Evolutionary conservation across 1,284 basidiomycete genomes (phyloP).

Genomic region (Cryptococcus hybrid): DNA sequence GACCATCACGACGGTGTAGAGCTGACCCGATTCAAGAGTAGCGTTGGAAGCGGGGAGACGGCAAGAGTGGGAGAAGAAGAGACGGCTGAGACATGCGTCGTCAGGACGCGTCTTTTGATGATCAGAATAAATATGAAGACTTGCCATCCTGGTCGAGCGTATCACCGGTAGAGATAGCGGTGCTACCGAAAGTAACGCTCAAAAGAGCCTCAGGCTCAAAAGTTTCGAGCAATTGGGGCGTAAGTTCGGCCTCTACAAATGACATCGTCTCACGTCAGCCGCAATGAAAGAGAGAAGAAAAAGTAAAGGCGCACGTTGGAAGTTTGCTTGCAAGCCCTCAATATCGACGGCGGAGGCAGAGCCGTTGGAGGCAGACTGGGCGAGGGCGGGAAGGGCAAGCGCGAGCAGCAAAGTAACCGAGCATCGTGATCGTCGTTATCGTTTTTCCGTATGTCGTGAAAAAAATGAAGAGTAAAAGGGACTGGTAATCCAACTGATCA

Average conservation of each 20-base stretch:
- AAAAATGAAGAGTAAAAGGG: not conserved
- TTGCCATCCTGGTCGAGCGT: conserved; percentile 55
- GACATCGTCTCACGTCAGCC: too few relatives aligned
- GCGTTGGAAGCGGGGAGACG: conserved; percentile 8
- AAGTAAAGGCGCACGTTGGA: conserved; percentile 27
- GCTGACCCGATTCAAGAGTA: conserved; percentile 10
- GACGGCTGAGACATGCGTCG: conserved; percentile 16
- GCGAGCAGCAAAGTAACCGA: conserved; percentile 16
- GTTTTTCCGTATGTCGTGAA: not conserved
- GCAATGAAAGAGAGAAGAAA: too few relatives aligned
- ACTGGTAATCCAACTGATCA: not conserved
- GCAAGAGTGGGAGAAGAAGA: conserved; percentile 22
- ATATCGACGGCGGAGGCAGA: conserved; percentile 27
- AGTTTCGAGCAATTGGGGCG: conserved; percentile 58
- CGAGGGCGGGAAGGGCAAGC: conserved; percentile 15
- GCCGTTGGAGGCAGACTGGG: conserved; percentile 14
- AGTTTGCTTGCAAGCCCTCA: conserved; percentile 38
- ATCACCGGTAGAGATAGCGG: conserved; percentile 60
- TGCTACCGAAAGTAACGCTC: conserved; percentile 54
- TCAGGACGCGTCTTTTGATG: not conserved
- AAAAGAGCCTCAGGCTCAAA: conserved; percentile 62
- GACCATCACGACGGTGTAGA: conserved; percentile 59
- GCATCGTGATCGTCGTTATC: conserved; percentile 6
- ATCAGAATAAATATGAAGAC: not conserved
- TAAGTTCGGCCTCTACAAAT: conserved; percentile 53